A percentile compares a stretch with the other conserved stretches of the same genome.
Conservation (phyloP, 805 yeast genomes). For the Starmerella etchellsii region DNA sequence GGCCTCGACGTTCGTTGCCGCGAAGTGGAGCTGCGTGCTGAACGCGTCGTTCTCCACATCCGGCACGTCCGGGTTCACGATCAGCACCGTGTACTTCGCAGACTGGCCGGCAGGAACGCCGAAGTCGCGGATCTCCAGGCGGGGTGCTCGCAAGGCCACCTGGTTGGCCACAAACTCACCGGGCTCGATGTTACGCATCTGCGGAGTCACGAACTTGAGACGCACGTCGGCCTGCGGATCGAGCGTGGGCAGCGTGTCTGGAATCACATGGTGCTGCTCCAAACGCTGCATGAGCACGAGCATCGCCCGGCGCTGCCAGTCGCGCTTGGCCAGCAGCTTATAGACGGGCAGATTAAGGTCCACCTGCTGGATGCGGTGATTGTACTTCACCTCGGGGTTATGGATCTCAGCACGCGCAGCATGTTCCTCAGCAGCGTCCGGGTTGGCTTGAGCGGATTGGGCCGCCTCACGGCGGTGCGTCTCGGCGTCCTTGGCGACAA, state of each 20-base stretch:
- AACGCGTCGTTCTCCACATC: slow-evolving; percentile 56
- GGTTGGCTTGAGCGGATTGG: slow-evolving; percentile 14
- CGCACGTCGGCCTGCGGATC: slow-evolving; percentile 67
- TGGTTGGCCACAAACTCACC: slow-evolving; percentile 63
- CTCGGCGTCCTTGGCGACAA: slow-evolving; percentile 40
- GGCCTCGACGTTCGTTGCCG: slow-evolving; percentile 53
- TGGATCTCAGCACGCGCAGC: slow-evolving; percentile 50
- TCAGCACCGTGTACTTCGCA: slow-evolving; percentile 54
- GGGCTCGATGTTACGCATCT: slow-evolving; percentile 55
- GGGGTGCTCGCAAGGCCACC: slow-evolving; percentile 66
- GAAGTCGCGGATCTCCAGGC: slow-evolving; percentile 61
- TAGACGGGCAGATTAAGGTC: slow-evolving; percentile 73
- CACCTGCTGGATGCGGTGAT: slow-evolving; percentile 36
- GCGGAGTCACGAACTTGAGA: slow-evolving; percentile 36
- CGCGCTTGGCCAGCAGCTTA: slow-evolving; percentile 49
- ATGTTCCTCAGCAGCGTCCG: slow-evolving; percentile 23
- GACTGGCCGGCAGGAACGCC: slow-evolving; percentile 32
- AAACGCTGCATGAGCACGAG: slow-evolving; percentile 85
- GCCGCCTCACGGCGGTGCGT: slow-evolving; percentile 31
- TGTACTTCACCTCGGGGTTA: slow-evolving; percentile 79
- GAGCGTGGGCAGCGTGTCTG: slow-evolving; percentile 86
- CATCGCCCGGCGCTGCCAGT: slow-evolving; percentile 60
- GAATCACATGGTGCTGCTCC: slow-evolving; percentile 72
- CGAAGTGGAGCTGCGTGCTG: slow-evolving; percentile 65
- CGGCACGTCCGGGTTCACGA: slow-evolving; percentile 89